Conservation (phyloP, 1,284 basidiomycete species). For the Leccinum pseudoinsigne region DNA sequence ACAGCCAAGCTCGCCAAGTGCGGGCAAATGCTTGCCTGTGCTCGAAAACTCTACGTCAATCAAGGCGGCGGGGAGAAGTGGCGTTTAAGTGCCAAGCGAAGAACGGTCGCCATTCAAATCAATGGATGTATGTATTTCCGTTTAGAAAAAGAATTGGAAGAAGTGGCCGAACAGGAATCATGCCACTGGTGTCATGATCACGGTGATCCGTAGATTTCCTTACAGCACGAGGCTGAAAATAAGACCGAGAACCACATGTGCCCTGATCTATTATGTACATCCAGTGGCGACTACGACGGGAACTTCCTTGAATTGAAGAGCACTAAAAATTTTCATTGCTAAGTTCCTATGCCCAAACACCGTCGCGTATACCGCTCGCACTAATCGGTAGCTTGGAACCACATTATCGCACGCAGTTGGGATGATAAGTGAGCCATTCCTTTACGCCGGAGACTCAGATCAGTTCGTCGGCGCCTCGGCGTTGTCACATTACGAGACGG, state of each 20-base stretch:
- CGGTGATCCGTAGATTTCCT: background rate
- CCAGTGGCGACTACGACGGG: background rate
- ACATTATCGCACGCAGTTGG: background rate
- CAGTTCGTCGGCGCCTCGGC: background rate
- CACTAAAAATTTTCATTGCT: background rate
- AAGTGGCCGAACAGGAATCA: background rate
- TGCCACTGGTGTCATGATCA: background rate
- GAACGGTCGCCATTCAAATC: background rate
- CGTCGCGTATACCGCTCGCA: background rate
- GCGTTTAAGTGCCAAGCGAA: constrained; percentile 27
- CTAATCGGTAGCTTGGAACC: background rate
- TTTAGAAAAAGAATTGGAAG: background rate
- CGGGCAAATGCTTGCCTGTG: constrained; percentile 47
- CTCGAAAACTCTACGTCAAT: constrained; percentile 32
- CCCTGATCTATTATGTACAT: background rate
- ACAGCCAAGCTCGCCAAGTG: constrained; percentile 43
- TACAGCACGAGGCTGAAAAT: background rate
- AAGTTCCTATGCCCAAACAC: background rate
- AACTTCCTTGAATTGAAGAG: background rate
- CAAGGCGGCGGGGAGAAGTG: constrained; percentile 51
- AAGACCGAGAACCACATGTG: background rate
- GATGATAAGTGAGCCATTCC: background rate
- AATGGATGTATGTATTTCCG: background rate
- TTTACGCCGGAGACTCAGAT: background rate
- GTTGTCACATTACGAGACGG: background rate